Base-by-base conservation (phyloP, 1,284 basidiomycete species). In the Cutaneotrichosporon arboriforme region DNA sequence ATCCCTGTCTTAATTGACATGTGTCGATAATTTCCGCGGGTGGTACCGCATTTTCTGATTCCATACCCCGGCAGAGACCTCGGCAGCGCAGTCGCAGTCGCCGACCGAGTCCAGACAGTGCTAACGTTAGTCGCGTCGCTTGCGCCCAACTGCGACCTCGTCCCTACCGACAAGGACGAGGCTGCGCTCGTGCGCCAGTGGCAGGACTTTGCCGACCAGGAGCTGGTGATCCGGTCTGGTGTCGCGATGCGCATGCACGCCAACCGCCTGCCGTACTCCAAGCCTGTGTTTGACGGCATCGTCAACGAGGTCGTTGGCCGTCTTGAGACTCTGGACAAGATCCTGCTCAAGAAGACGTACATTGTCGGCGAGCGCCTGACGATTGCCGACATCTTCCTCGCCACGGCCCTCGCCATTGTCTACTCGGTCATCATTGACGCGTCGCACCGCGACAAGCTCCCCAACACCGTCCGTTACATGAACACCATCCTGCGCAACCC, bases 321-420 rank as follows among this genome's bases (percentile, higher is more conserved):
- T 52, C 60, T 75, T 37, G 47, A 60, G 38, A 47, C 81, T 62
- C 80, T 97, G 60, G 83, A 97, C 69, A 75, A 78, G 47, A 81
- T 88, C 77, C 84, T 97, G 68, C 74, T 81, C 54, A 80, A 82
- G 58, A 84, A 83, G 69, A 98, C 94, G 51, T 97, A 86, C 83
- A 82, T 97, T 66, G 91, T 92, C 52, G 86, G 86, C 67, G 90
- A 97, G 75, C 89, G 93, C 66, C 85, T 97, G 80, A 90, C 92
- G 57, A 81, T 94, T 49, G 94, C 92, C 62, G 94, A 98, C 71
- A 76, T 97, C 75, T 76, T 78, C 64, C 63, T 90, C 61, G 89
- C 86, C 40, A 74, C 79, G 39, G 63, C 80, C 66, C 70, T 90
- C 61, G 78, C 78, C 61, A 78, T 77, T 61, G 77, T 79, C 7